Evolutionary conservation across 106 monocot species (phyloP).

Genomic region (Gastrodia elata): DNA sequence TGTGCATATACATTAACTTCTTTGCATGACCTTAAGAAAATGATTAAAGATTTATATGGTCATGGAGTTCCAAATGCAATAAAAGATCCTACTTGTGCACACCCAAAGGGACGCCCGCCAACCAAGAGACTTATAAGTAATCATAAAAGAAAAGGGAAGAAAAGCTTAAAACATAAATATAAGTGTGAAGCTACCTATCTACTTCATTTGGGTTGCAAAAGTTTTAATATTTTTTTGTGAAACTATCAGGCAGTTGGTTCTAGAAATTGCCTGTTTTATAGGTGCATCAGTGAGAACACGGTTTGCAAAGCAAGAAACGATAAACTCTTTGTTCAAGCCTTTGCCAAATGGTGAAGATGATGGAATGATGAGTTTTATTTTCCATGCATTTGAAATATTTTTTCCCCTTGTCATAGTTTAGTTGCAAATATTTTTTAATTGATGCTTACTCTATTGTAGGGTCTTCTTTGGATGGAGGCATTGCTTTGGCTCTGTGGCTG

Average conservation of each 20-base stretch:
- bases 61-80: too few species aligned
- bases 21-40: too few species aligned
- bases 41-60: too few species aligned
- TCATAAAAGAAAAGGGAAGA: too few species aligned
- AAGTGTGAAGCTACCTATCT: background rate
- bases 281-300: conserved; percentile 76
- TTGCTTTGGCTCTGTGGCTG: too few species aligned
- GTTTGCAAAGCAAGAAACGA: conserved; percentile 63
- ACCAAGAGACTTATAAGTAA: too few species aligned
- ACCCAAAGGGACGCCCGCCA: too few species aligned
- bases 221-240: background rate
- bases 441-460: background rate
- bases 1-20: too few species aligned
- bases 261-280: conserved; percentile 59
- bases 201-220: background rate
- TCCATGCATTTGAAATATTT: conserved; percentile 1
- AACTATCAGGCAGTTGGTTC: conserved; percentile 68
- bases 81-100: too few species aligned
- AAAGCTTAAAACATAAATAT: background rate
- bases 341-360: conserved; percentile 47
- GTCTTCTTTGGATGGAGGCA: too few species aligned
- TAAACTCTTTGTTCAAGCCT: conserved; percentile 60
- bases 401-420: background rate
- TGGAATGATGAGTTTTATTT: conserved; percentile 42
- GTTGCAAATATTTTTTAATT: background rate